A percentile compares a stretch with the other conserved stretches of the same genome.
phyloP scores from a whole-genome alignment of 176 grass and related monocot species.

The Pontederia crassipes region DNA sequence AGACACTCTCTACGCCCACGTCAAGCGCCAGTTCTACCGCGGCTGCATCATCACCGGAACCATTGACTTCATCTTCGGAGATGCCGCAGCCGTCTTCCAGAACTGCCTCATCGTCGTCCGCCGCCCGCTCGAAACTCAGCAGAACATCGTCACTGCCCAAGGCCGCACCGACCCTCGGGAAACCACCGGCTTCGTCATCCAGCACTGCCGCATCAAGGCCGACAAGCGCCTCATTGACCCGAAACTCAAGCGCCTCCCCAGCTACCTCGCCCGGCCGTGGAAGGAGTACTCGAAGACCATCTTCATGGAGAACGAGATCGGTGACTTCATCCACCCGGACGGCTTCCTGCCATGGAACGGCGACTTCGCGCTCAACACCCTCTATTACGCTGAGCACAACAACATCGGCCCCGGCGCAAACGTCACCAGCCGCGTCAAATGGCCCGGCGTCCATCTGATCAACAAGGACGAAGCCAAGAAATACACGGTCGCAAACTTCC shows the following conservation, averaged over 20 bases:
- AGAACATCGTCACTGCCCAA: constrained; percentile 62
- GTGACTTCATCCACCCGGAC: constrained; percentile 40
- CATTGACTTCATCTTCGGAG: constrained; percentile 85
- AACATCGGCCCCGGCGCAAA: constrained; percentile 47
- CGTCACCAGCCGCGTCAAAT: constrained; percentile 22
- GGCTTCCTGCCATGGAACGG: constrained; percentile 72
- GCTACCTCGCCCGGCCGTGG: constrained; percentile 65
- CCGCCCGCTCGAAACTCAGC: constrained; percentile 37
- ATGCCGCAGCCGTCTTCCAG: constrained; percentile 75
- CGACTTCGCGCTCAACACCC: constrained; percentile 28
- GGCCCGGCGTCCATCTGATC: constrained; percentile 48
- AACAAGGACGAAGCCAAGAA: constrained; percentile 26
- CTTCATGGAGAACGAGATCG: constrained; percentile 59
- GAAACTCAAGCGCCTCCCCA: not conserved
- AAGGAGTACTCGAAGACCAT: constrained; percentile 60
- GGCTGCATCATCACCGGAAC: constrained; percentile 78
- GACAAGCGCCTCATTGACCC: constrained; percentile 22
- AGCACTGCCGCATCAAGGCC: constrained; percentile 44
- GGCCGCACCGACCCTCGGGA: constrained; percentile 52
- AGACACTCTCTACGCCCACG: constrained; percentile 79
- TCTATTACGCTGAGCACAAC: constrained; percentile 60
- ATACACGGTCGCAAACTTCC: constrained; percentile 61
- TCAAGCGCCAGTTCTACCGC: constrained; percentile 78
- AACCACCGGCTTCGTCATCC: constrained; percentile 73
- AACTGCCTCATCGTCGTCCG: constrained; percentile 58